These are phyloP conservation scores for Xylona heveae DNA, from an alignment of 495 filamentous ascomycete genomes.

Conservation along the genomic window DNA sequence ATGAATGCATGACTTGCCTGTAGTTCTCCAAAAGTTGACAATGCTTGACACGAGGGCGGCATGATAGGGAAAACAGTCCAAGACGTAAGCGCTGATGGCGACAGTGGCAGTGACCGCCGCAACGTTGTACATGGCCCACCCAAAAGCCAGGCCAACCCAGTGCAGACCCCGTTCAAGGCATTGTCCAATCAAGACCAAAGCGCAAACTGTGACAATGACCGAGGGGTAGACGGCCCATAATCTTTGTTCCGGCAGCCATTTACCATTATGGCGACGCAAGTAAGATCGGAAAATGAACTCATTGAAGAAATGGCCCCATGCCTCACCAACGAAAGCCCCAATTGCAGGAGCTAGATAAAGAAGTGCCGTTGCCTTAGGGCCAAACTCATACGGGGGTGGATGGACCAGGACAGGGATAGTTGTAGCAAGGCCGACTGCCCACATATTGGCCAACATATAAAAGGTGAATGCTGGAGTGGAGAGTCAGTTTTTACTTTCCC, in stretches of 20 bases:
- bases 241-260: constrained; percentile 7
- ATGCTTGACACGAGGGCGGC: constrained; percentile 21
- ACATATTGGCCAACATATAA: constrained; percentile 20
- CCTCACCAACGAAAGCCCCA: constrained; percentile 13
- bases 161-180: constrained; percentile 7
- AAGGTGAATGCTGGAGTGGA: too few species aligned
- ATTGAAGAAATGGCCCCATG: constrained; percentile 20
- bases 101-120: constrained; percentile 6
- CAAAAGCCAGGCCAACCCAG: constrained; percentile 8
- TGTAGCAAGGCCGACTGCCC: constrained; percentile 17
- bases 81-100: constrained; percentile 11
- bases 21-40: constrained; percentile 22
- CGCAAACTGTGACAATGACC: constrained; percentile 6
- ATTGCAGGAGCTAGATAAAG: constrained; percentile 19
- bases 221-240: constrained; percentile 9
- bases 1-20: too few species aligned
- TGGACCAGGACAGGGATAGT: constrained; percentile 15
- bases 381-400: constrained; percentile 16
- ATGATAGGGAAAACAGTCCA: constrained; percentile 23
- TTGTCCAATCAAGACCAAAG: constrained; percentile 8
- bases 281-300: constrained; percentile 14
- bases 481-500: too few species aligned
- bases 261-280: constrained; percentile 7
- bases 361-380: constrained; percentile 10
- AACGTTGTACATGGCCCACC: constrained; percentile 11